These are phyloP conservation scores for Fusarium verrucosum DNA, from an alignment of 2,329 filamentous ascomycete genomes.

Conservation along the genomic window DNA sequence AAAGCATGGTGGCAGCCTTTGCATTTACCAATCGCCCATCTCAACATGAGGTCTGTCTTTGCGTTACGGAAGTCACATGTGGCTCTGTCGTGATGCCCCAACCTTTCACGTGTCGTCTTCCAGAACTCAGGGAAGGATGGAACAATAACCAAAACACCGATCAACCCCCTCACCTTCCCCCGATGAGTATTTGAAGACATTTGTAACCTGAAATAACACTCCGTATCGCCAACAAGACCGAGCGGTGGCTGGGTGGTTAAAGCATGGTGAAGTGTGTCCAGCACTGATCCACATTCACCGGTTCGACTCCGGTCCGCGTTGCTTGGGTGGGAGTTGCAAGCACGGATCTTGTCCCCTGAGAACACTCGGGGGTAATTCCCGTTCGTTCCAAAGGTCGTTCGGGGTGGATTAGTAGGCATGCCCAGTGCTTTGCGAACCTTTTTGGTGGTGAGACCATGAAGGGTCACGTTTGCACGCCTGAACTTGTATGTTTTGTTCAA, in stretches of 20 bases:
- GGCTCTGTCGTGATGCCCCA: not conserved
- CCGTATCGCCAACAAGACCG: not conserved
- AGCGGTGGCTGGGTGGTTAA: slow-evolving; percentile 15
- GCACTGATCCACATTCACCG: not conserved
- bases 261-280: not conserved
- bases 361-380: not conserved
- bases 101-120: accelerated
- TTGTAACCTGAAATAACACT: not conserved
- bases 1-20: not conserved
- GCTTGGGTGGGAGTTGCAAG: slow-evolving; percentile 4
- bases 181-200: not conserved
- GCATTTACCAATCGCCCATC: too few relatives aligned
- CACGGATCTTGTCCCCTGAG: not conserved
- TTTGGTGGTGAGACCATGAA: not conserved
- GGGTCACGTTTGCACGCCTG: accelerated
- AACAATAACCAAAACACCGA: not conserved
- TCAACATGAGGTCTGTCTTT: too few relatives aligned
- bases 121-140: not conserved
- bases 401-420: slow-evolving; percentile 23
- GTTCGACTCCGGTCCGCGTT: slow-evolving; percentile 2
- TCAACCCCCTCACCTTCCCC: not conserved
- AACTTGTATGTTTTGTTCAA: accelerated
- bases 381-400: slow-evolving; percentile 5
- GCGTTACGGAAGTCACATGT: not conserved
- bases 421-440: slow-evolving; percentile 23